Evolutionary conservation across 495 filamentous ascomycete genomes (phyloP).

Genomic region (Cercophora samala): DNA sequence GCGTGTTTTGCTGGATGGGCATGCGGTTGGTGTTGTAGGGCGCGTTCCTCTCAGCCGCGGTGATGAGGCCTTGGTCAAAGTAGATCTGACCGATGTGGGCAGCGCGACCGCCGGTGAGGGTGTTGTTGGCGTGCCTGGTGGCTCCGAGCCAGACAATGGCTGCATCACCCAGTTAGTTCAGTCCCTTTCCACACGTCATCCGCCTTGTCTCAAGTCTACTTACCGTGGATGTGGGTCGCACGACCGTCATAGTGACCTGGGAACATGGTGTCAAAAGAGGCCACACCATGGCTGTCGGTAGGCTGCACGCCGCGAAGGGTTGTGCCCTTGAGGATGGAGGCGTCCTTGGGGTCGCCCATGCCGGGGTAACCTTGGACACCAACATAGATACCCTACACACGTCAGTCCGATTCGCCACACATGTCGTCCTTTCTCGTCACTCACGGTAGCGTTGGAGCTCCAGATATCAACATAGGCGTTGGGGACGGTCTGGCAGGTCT

Average conservation of each 20-base stretch:
- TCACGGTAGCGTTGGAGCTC: slow-evolving; percentile 46
- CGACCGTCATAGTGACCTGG: slow-evolving; percentile 56
- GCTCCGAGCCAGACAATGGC: slow-evolving; percentile 49
- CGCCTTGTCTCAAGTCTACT: background rate
- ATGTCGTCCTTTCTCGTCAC: background rate
- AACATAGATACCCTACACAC: slow-evolving; percentile 52
- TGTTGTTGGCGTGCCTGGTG: slow-evolving; percentile 48
- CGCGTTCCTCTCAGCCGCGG: slow-evolving; percentile 42
- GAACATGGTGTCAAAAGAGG: slow-evolving; percentile 50
- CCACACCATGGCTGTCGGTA: slow-evolving; percentile 47
- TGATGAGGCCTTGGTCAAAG: slow-evolving; percentile 54
- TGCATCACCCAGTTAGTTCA: too few relatives aligned
- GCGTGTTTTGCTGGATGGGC: slow-evolving; percentile 47
- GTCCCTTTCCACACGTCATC: background rate
- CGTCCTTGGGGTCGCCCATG: slow-evolving; percentile 47
- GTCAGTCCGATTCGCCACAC: background rate
- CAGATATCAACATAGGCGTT: slow-evolving; percentile 61
- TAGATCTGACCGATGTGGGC: slow-evolving; percentile 61
- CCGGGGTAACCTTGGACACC: slow-evolving; percentile 50
- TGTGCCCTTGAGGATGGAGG: slow-evolving; percentile 48
- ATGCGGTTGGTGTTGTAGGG: slow-evolving; percentile 58
- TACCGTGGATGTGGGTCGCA: slow-evolving; percentile 44
- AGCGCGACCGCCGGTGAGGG: slow-evolving; percentile 46
- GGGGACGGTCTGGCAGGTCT: slow-evolving; percentile 56
- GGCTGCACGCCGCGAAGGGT: slow-evolving; percentile 52